Conservation (phyloP, 129 eudicot species). For the Flaveria ramosissima region DNA sequence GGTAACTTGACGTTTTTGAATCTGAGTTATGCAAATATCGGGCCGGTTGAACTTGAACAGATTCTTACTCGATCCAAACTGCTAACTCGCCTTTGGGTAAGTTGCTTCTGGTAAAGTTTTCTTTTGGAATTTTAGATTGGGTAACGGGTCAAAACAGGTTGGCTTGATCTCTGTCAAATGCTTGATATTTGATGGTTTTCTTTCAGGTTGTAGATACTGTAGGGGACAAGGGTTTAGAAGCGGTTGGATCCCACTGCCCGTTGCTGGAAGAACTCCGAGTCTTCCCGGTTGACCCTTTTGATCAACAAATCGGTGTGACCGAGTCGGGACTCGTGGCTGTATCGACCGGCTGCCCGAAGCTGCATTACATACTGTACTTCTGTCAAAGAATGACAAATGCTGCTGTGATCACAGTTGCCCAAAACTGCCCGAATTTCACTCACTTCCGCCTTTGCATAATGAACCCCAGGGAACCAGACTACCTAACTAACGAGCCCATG, state of each 20-base stretch:
- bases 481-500: conserved; percentile 65
- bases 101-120: background rate
- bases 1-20: conserved; percentile 58
- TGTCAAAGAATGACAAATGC: conserved; percentile 86
- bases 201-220: conserved; percentile 74
- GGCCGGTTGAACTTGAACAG: conserved; percentile 53
- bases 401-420: conserved; percentile 58
- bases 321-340: conserved; percentile 64
- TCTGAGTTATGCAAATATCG: conserved; percentile 56
- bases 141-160: background rate
- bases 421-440: conserved; percentile 73
- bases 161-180: background rate
- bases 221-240: conserved; percentile 72
- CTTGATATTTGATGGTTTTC: background rate
- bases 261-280: conserved; percentile 85
- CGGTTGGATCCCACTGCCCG: conserved; percentile 69
- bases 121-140: background rate
- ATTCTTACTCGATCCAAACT: conserved; percentile 59
- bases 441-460: conserved; percentile 85
- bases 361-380: conserved; percentile 75
- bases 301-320: conserved; percentile 55
- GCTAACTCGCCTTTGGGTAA: conserved; percentile 87
- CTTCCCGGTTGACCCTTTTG: conserved; percentile 69
- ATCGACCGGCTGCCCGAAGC: conserved; percentile 66
- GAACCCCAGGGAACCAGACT: conserved; percentile 62